phyloP scores from a whole-genome alignment of 2,329 filamentous ascomycete genomes.

The Claviceps quebecensis region DNA sequence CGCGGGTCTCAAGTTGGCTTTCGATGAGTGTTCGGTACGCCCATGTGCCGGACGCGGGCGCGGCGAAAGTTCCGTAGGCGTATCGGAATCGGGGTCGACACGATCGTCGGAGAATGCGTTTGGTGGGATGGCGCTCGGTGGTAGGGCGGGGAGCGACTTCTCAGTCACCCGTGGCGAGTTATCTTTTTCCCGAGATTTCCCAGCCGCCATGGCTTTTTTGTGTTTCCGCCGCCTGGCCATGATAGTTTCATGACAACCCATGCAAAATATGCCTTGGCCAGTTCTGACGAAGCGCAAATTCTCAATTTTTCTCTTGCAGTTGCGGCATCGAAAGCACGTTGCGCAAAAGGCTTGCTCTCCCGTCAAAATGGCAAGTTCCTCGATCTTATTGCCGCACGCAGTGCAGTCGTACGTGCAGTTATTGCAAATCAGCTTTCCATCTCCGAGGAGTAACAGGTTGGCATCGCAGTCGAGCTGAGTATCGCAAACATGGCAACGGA shows the following conservation, averaged over 20 bases:
- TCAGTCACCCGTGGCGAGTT: slow-evolving; percentile 59
- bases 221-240: slow-evolving; percentile 89
- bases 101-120: slow-evolving; percentile 48
- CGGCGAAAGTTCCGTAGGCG: slow-evolving; percentile 56
- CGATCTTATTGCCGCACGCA: slow-evolving; percentile 93
- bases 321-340: slow-evolving; percentile 91
- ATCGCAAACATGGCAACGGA: slow-evolving; percentile 89
- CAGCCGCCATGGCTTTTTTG: slow-evolving; percentile 49
- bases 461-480: slow-evolving; percentile 96
- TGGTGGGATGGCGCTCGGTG: slow-evolving; percentile 54
- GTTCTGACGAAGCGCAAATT: slow-evolving; percentile 95
- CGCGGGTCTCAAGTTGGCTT: slow-evolving; percentile 36
- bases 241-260: slow-evolving; percentile 93
- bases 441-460: slow-evolving; percentile 89
- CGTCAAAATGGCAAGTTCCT: slow-evolving; percentile 91
- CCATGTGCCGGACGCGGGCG: slow-evolving; percentile 38
- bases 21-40: slow-evolving; percentile 40
- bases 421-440: slow-evolving; percentile 96
- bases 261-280: slow-evolving; percentile 97
- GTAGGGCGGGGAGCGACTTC: slow-evolving; percentile 84
- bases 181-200: slow-evolving; percentile 50
- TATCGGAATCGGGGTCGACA: slow-evolving; percentile 48
- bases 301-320: slow-evolving; percentile 98
- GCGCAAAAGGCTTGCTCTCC: slow-evolving; percentile 97
- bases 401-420: slow-evolving; percentile 99